Evolutionary conservation across 257 asterid species (phyloP).

Genomic region (Eustoma russellianum): DNA sequence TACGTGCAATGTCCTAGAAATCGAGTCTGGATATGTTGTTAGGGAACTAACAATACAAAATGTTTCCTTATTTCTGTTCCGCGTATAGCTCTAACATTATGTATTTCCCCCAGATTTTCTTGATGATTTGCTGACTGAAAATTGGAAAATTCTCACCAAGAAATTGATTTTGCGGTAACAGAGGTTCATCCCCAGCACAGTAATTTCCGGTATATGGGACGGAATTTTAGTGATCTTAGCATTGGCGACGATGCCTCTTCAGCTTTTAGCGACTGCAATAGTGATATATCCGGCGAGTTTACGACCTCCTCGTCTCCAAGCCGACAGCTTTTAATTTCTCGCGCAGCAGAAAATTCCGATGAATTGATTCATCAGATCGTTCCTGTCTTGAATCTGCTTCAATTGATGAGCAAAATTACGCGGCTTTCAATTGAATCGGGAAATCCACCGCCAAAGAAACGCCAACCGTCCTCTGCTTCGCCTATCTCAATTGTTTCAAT

Average conservation of each 20-base stretch:
- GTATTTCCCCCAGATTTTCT: not conserved
- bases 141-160: not conserved
- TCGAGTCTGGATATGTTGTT: too few species aligned
- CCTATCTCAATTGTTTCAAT: conserved; percentile 8
- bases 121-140: not conserved
- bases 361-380: conserved; percentile 67
- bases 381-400: conserved; percentile 46
- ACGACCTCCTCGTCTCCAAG: conserved; percentile 53
- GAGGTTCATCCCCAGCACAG: conserved; percentile 23
- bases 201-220: conserved; percentile 57
- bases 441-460: conserved; percentile 8
- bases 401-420: conserved; percentile 59
- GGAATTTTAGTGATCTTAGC: conserved; percentile 40
- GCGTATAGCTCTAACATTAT: too few species aligned
- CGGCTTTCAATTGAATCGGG: conserved; percentile 47
- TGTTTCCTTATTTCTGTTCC: too few species aligned
- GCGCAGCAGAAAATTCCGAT: conserved; percentile 64
- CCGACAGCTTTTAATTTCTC: conserved; percentile 60
- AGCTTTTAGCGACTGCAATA: conserved; percentile 93
- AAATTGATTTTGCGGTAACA: conserved; percentile 42
- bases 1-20: too few species aligned
- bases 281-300: conserved; percentile 94
- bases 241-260: conserved; percentile 49
- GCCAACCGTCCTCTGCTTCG: conserved; percentile 10
- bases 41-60: too few species aligned